Evolutionary conservation across 176 grass and related monocot genomes (phyloP).

Genomic region (Oryza nivara): DNA sequence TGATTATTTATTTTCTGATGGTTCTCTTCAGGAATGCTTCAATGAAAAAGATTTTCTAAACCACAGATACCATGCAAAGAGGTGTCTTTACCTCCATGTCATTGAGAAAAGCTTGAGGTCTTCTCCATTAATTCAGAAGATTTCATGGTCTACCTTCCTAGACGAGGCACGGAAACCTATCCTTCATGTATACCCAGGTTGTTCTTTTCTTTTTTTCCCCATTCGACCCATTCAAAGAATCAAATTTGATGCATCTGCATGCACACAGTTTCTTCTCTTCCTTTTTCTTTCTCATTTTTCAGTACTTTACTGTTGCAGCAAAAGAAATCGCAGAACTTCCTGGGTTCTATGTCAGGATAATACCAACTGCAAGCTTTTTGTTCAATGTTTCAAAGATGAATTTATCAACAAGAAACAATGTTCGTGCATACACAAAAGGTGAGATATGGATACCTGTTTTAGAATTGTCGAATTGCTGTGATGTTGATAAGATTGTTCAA

Average conservation of each 20-base stretch:
- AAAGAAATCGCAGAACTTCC: conserved; percentile 61
- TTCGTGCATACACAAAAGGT: conserved; percentile 79
- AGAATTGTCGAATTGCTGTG: neutral
- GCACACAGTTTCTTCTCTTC: neutral
- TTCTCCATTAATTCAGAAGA: conserved; percentile 48
- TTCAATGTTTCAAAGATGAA: conserved; percentile 74
- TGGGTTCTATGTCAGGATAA: conserved; percentile 76
- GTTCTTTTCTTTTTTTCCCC: conserved; percentile 14
- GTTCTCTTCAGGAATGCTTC: conserved; percentile 80
- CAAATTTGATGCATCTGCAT: neutral
- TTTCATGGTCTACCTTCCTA: conserved; percentile 82
- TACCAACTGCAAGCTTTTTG: conserved; percentile 64
- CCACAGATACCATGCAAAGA: conserved; percentile 92
- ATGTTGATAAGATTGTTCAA: neutral
- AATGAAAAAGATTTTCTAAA: conserved; percentile 95
- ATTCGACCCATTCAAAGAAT: neutral
- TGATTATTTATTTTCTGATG: conserved; percentile 27
- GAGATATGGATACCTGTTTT: conserved; percentile 24
- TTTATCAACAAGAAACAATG: conserved; percentile 82
- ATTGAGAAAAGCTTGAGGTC: conserved; percentile 73
- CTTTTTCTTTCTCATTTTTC: conserved; percentile 23
- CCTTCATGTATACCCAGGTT: conserved; percentile 89
- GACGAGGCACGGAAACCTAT: conserved; percentile 90
- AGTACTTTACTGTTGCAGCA: conserved; percentile 41
- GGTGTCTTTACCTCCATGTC: conserved; percentile 79